phyloP scores from a whole-genome alignment of 2,329 filamentous ascomycete genomes.

The Aspergillus nomiae region DNA sequence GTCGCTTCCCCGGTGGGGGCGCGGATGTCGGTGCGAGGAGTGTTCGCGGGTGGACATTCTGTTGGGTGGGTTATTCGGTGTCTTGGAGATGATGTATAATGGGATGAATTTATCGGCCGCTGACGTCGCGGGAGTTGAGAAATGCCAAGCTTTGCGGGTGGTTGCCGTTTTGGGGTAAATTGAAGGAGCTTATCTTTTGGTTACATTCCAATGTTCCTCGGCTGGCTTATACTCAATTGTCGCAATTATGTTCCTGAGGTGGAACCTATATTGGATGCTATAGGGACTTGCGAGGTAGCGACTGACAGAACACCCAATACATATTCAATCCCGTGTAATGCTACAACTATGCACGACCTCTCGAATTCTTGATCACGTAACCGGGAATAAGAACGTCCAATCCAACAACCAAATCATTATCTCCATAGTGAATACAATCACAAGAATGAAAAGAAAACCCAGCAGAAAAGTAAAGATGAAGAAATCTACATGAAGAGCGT shows the following conservation, averaged over 20 bases:
- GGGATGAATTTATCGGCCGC: background rate
- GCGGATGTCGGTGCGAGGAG: slow-evolving; percentile 23
- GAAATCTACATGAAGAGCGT: slow-evolving; percentile 12
- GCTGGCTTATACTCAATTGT: background rate
- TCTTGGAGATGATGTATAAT: background rate
- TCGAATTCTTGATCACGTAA: background rate
- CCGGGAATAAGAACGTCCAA: background rate
- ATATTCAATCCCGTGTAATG: background rate
- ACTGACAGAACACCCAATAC: background rate
- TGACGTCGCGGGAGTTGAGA: background rate
- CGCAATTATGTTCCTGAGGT: background rate
- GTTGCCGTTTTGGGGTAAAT: background rate
- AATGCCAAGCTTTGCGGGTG: slow-evolving; percentile 17
- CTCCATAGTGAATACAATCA: slow-evolving; percentile 27
- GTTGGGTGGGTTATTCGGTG: background rate
- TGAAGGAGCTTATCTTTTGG: background rate
- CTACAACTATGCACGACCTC: background rate
- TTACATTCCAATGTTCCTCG: background rate
- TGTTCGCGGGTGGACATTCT: slow-evolving; percentile 14
- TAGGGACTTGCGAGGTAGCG: background rate
- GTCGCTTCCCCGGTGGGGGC: slow-evolving; percentile 15
- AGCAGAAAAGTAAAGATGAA: background rate
- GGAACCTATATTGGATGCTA: background rate
- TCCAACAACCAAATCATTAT: slow-evolving; percentile 2
- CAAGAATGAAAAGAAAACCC: slow-evolving; percentile 20